Evolutionary conservation across 2,329 filamentous ascomycete species (phyloP).

Genomic region (Curvularia hawaiiensis): DNA sequence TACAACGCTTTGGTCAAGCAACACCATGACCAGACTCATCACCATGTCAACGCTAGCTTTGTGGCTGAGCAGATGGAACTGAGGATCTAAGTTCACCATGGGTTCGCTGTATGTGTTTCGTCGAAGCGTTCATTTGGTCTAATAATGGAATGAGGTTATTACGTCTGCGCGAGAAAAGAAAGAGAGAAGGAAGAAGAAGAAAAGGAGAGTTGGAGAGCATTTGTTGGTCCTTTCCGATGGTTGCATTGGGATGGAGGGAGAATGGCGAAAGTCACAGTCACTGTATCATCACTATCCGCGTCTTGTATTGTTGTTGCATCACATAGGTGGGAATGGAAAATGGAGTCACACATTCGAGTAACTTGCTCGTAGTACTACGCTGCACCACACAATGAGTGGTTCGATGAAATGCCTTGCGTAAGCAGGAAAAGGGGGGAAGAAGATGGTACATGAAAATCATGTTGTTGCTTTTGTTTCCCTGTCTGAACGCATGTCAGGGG

Average conservation of each 20-base stretch:
- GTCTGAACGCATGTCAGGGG: not conserved
- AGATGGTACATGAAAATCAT: not conserved
- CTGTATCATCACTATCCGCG: not conserved
- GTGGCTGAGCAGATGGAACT: constrained; percentile 26
- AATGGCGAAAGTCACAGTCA: not conserved
- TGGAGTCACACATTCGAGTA: not conserved
- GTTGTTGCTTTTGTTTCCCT: not conserved
- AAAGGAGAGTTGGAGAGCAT: not conserved
- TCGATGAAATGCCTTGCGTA: not conserved
- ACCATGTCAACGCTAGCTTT: constrained; percentile 14
- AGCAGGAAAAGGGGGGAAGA: not conserved
- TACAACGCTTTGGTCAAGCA: constrained; percentile 28
- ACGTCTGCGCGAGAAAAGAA: not conserved
- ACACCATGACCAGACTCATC: constrained; percentile 10
- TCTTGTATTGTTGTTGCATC: not conserved
- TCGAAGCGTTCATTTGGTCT: not conserved
- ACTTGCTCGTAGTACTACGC: not conserved
- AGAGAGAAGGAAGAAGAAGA: not conserved
- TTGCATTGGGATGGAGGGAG: not conserved
- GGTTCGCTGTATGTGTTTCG: not conserved
- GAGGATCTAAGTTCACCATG: constrained; percentile 13
- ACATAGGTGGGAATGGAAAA: not conserved
- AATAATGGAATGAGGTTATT: not conserved
- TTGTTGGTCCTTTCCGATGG: not conserved
- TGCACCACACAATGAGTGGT: not conserved